These are phyloP conservation scores for Phaeotremella skinneri DNA, from an alignment of 768 basidiomycete genomes.

Conservation along the genomic window DNA sequence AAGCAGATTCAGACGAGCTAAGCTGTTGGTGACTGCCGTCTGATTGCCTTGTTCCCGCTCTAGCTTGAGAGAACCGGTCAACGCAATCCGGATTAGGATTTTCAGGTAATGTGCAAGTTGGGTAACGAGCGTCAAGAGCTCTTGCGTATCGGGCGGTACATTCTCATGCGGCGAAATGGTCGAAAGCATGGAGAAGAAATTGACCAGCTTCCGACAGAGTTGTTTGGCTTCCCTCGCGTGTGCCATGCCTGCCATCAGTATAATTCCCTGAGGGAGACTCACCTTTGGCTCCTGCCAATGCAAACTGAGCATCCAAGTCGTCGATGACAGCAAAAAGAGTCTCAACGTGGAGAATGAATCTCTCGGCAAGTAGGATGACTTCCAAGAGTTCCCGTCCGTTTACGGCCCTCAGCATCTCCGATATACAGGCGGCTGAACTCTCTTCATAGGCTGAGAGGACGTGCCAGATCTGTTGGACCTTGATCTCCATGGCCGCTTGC, in stretches of 20 bases:
- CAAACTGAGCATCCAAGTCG: slow-evolving; percentile 87
- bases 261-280: slow-evolving; percentile 37
- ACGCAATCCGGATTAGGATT: slow-evolving; percentile 95
- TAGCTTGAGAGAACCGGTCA: slow-evolving; percentile 91
- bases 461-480: slow-evolving; percentile 98
- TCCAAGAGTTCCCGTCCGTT: slow-evolving; percentile 95
- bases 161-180: slow-evolving; percentile 62
- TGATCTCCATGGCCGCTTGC: slow-evolving; percentile 90
- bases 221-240: slow-evolving; percentile 97
- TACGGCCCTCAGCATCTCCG: slow-evolving; percentile 96
- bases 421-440: slow-evolving; percentile 98
- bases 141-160: slow-evolving; percentile 64
- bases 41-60: slow-evolving; percentile 82
- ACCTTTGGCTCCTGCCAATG: slow-evolving; percentile 80
- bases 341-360: slow-evolving; percentile 97
- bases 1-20: slow-evolving; percentile 88
- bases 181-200: slow-evolving; percentile 92
- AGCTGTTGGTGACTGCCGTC: slow-evolving; percentile 81
- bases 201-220: slow-evolving; percentile 98
- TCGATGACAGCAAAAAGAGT: slow-evolving; percentile 96
- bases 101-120: slow-evolving; percentile 99
- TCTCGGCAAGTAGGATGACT: slow-evolving; percentile 96
- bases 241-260: slow-evolving; percentile 72
- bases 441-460: slow-evolving; percentile 98
- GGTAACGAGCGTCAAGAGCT: slow-evolving; percentile 91